Percentiles rank a stretch among this genome's conserved stretches.
Conservation (phyloP, 2,329 filamentous ascomycete species). For the Calonectria hawksworthii region DNA sequence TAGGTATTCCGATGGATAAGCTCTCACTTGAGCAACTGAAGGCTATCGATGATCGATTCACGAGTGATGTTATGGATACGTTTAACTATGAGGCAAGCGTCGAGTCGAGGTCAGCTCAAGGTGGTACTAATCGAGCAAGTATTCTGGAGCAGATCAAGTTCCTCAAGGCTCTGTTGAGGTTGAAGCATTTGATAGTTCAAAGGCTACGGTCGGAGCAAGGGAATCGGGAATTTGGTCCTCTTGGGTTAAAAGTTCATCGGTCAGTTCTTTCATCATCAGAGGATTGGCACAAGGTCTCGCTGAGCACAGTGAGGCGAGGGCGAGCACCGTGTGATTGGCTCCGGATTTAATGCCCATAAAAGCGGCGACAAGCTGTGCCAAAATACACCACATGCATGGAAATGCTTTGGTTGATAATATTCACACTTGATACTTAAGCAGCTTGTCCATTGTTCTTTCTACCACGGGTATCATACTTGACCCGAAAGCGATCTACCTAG, state of each 20-base stretch:
- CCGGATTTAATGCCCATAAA: not conserved
- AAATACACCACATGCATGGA: not conserved
- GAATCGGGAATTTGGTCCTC: not conserved
- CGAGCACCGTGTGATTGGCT: not conserved
- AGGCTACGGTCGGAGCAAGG: not conserved
- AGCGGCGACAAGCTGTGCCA: not conserved
- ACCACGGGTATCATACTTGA: no score
- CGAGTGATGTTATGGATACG: conserved; percentile 52
- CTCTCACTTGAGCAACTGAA: not conserved
- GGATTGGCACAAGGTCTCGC: not conserved
- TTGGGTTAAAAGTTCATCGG: not conserved
- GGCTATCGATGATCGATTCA: conserved; percentile 3
- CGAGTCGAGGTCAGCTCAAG: conserved; percentile 80
- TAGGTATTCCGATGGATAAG: conserved; percentile 4
- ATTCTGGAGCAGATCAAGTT: conserved; percentile 74
- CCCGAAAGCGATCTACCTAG: no score
- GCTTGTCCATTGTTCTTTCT: no score
- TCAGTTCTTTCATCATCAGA: not conserved
- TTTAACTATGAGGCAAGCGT: conserved; percentile 57
- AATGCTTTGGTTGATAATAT: no score
- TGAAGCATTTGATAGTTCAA: not conserved
- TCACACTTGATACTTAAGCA: no score
- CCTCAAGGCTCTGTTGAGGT: conserved; percentile 52
- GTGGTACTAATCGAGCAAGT: conserved; percentile 79
- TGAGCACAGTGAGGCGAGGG: not conserved